Base-by-base conservation (phyloP, 495 filamentous ascomycete species). In the Trichoderma virens region DNA sequence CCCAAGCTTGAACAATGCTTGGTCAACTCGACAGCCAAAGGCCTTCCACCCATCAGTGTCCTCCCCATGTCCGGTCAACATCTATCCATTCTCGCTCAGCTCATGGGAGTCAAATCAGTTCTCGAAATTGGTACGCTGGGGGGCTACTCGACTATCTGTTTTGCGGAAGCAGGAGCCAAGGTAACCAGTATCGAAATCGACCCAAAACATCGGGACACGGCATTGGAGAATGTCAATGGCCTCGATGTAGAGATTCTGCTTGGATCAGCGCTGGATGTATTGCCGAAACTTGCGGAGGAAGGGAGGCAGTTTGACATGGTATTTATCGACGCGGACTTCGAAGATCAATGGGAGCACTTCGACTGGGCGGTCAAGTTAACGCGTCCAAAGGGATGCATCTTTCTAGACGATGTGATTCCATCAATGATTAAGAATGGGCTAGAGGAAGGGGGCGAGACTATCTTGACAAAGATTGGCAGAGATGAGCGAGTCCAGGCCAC, bases 101-200 rank as follows among this genome's bases (percentile, higher is more conserved):
- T 78, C 23, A 56, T 71, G 5, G 62, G 66, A 39, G 78, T 76
- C 54, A 74, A 75, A 28, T 69, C 72, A 34, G 74, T 78, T 8
- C 79, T 85, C 51, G 82, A 85, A 61, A 68, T 85, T 47, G 82
- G 82, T 31, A 82, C 82, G 0, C 68, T 85, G 31, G 82, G 82
- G 39, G 82, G 77, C 31, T 82, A 82, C 71, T 78, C 75, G 5
- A 72, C 75, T 38, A 83, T 85, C 69, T 83, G 80, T 74, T 74
- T 84, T 43, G 79, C 80, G 25, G 69, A 62, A 64, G 71, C 74
- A 43, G 75, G 68, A 32, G 72, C 70, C 27, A 71, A 75, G 43
- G 72, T 84, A 1, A 82, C 80, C 1, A 80, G 71, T 45, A 71
- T 85, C 41, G 82, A 83, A 63, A 69, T 74, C 59, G 63, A 79